These are phyloP conservation scores for Fomes fomentarius DNA, from an alignment of 1,284 basidiomycete species.

Conservation along the genomic window DNA sequence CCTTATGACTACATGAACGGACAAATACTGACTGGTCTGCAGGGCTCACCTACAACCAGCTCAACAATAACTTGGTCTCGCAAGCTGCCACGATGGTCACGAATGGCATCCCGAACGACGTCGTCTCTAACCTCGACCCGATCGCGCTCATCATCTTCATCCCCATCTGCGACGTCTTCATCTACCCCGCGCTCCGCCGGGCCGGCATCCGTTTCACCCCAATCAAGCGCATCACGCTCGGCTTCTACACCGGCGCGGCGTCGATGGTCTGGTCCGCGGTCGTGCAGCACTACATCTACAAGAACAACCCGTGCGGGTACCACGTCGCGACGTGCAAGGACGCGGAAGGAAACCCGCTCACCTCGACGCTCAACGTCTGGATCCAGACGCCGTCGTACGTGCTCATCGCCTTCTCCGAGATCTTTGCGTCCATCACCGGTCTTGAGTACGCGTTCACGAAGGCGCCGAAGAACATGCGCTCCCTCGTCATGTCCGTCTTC, in stretches of 20 bases:
- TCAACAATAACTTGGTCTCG: constrained; percentile 81
- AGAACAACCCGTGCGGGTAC: constrained; percentile 69
- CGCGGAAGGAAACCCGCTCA: constrained; percentile 40
- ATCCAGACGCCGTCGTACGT: constrained; percentile 73
- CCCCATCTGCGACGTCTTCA: constrained; percentile 64
- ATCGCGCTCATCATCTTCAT: constrained; percentile 77
- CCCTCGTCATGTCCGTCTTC: constrained; percentile 75
- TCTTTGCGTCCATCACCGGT: constrained; percentile 85
- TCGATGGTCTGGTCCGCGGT: constrained; percentile 74
- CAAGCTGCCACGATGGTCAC: constrained; percentile 76
- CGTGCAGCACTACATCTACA: constrained; percentile 79
- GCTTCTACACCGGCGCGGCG: constrained; percentile 66
- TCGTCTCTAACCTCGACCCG: constrained; percentile 82
- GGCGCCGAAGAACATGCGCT: constrained; percentile 81
- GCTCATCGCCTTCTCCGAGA: constrained; percentile 74
- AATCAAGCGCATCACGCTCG: constrained; percentile 74
- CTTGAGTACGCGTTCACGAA: constrained; percentile 92
- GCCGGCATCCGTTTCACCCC: constrained; percentile 70
- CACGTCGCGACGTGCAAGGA: constrained; percentile 57
- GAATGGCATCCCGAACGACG: constrained; percentile 80
- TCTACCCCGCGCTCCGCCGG: constrained; percentile 79
- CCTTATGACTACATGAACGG: not conserved
- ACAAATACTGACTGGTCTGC: not conserved
- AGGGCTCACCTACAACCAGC: constrained; percentile 79
- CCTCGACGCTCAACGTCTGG: constrained; percentile 76